These are phyloP conservation scores for Citrus unshiu DNA, from an alignment of 345 rosid genomes.

Conservation along the genomic window DNA sequence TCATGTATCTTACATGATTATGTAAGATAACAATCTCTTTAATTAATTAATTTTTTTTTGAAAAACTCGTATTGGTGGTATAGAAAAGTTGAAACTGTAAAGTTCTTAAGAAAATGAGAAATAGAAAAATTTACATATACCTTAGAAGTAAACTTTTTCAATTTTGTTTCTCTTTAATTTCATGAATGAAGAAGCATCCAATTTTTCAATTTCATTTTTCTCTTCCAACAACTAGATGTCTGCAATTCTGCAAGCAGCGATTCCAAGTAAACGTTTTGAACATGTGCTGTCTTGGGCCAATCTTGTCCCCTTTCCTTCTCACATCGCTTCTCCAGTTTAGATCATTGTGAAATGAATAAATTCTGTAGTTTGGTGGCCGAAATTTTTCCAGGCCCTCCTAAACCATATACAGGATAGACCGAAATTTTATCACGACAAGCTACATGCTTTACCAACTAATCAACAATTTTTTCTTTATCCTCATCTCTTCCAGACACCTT, in stretches of 20 bases:
- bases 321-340: background rate
- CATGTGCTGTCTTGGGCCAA: constrained; percentile 16
- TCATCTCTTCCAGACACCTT: constrained; percentile 1
- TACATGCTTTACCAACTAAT: background rate
- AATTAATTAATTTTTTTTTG: no score
- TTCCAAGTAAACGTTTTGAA: background rate
- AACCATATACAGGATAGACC: background rate
- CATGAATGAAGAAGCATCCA: no score
- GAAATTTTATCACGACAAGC: background rate
- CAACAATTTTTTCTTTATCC: background rate
- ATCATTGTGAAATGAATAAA: background rate
- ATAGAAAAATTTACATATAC: no score
- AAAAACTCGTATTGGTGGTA: no score
- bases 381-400: background rate
- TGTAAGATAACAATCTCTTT: no score
- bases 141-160: no score
- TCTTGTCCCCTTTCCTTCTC: constrained; percentile 9
- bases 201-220: no score
- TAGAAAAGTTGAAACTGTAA: no score
- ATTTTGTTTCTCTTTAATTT: no score
- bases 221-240: background rate
- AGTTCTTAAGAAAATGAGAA: no score
- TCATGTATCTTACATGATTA: no score
- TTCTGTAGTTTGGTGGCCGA: background rate
- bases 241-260: background rate